These are phyloP conservation scores for Beta lomatogona DNA, from an alignment of 179 eudicot species.

Conservation along the genomic window DNA sequence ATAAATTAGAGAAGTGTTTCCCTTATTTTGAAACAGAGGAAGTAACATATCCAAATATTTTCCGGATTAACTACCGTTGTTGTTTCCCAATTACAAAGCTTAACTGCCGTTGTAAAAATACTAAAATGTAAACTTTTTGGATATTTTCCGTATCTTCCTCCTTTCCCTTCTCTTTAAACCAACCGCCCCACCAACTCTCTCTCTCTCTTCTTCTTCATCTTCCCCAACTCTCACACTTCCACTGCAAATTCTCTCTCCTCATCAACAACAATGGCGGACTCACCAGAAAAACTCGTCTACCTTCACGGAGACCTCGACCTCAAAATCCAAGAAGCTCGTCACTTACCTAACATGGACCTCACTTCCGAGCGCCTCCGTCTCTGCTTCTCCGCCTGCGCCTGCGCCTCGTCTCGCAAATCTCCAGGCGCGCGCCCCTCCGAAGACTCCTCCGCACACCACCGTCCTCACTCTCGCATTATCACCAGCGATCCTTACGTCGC, in stretches of 20 bases:
- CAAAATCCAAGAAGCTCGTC: slow-evolving; percentile 54
- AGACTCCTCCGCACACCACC: slow-evolving; percentile 26
- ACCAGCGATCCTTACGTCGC: slow-evolving; percentile 95
- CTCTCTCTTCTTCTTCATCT: not conserved
- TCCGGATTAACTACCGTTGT: too few relatives aligned
- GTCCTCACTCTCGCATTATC: slow-evolving; percentile 53
- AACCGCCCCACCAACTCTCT: slow-evolving; percentile 6
- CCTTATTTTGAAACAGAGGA: too few relatives aligned
- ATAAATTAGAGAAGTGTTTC: too few relatives aligned
- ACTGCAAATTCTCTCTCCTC: not conserved
- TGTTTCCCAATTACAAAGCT: too few relatives aligned
- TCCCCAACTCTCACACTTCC: not conserved
- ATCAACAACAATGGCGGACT: slow-evolving; percentile 29
- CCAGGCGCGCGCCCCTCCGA: not conserved
- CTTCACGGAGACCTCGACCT: slow-evolving; percentile 78
- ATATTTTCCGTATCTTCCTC: too few relatives aligned
- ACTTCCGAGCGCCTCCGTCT: slow-evolving; percentile 63
- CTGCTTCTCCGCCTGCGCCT: slow-evolving; percentile 56
- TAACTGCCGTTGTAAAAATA: too few relatives aligned
- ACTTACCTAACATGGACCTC: slow-evolving; percentile 75
- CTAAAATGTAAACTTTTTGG: too few relatives aligned
- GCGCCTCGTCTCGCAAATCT: slow-evolving; percentile 24
- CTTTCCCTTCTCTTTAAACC: not conserved
- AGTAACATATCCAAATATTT: too few relatives aligned
- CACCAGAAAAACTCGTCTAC: slow-evolving; percentile 39